Evolutionary conservation across 441 rosid genomes (phyloP).

Genomic region (Breynia disticha): DNA sequence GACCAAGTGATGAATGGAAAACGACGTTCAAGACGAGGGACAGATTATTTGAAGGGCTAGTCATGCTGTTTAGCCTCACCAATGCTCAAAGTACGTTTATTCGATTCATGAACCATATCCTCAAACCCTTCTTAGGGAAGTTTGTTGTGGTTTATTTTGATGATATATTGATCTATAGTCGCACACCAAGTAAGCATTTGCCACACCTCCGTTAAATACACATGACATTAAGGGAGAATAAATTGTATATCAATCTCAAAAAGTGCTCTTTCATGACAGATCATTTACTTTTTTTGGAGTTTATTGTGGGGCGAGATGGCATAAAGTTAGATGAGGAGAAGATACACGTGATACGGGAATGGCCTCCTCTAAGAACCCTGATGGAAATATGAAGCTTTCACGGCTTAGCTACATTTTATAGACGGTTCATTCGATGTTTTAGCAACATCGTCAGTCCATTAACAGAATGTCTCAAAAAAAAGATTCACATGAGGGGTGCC

Average conservation of each 20-base stretch:
- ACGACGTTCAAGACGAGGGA: slow-evolving; percentile 2
- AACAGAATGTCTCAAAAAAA: slow-evolving; percentile 7
- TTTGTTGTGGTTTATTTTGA: too few species aligned
- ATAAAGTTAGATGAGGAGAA: slow-evolving; percentile 8
- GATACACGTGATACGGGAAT: slow-evolving; percentile 2
- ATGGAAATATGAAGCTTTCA: neutral
- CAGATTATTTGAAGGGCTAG: neutral
- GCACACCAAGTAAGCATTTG: neutral
- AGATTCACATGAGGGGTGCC: neutral
- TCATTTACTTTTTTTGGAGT: slow-evolving; percentile 1
- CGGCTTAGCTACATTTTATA: too few species aligned
- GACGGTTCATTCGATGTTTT: neutral
- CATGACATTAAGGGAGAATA: neutral
- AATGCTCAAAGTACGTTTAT: slow-evolving; percentile 2
- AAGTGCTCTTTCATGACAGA: neutral
- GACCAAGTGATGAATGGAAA: neutral
- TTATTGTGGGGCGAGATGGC: slow-evolving; percentile 1
- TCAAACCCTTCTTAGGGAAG: too few species aligned
- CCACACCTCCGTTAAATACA: neutral
- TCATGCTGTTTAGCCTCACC: slow-evolving; percentile 1
- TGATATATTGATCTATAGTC: slow-evolving; percentile 7
- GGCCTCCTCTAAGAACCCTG: neutral
- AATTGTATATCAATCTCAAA: neutral
- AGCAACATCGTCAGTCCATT: neutral
- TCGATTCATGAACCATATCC: neutral